Base-by-base conservation (phyloP, 2,329 filamentous ascomycete genomes). In the Massarina eburnea region DNA sequence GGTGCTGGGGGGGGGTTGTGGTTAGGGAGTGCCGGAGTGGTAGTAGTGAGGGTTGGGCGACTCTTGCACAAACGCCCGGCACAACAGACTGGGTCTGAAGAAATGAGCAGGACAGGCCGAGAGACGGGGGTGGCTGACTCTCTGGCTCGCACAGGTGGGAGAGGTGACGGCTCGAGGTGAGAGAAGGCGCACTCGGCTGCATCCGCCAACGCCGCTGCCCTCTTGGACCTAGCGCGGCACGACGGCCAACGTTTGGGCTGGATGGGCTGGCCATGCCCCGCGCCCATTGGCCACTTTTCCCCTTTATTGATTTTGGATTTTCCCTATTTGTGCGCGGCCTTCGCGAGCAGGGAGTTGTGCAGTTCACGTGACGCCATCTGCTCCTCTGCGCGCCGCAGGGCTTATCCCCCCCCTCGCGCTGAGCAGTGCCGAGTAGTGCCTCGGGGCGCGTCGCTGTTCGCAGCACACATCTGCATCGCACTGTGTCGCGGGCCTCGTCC, bases 181-280 rank as follows among this genome's bases (percentile, higher is more conserved):
- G 43, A 42, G 48, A 49, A 54, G 54, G 53, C 41, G 52, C 43
- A 55, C 54, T 48, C 54, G 55, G 56, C 51, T 52, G 48, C 35
- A 48, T 43, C 36, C 43, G 48, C 42, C 35, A 44, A 39, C 39
- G 41, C 41, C 21, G 18, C 45, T 33, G 24, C 26, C 36, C 19
- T 17, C 39, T 20, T 38, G 30, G 41, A 32, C 39, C 36, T 33
- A 29, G 43, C 41, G 39, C 45, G 27, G 39, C 39, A 46, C 48
- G 39, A 43, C 39, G 40, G 39, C 40, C 41, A 34, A 43, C 20
- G 12, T 21, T 22, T 22, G 19, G 35, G 35, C 14, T 38, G 12
- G 27, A 30, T 12, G 12, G 12, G 24, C 24, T 7, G 7, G 24
- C 24, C 24, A 26, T 12, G 24, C 12, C 24, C n/a, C n/a, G 27